phyloP scores from a whole-genome alignment of 169 alveolate genomes.

The Fabrea salina region DNA sequence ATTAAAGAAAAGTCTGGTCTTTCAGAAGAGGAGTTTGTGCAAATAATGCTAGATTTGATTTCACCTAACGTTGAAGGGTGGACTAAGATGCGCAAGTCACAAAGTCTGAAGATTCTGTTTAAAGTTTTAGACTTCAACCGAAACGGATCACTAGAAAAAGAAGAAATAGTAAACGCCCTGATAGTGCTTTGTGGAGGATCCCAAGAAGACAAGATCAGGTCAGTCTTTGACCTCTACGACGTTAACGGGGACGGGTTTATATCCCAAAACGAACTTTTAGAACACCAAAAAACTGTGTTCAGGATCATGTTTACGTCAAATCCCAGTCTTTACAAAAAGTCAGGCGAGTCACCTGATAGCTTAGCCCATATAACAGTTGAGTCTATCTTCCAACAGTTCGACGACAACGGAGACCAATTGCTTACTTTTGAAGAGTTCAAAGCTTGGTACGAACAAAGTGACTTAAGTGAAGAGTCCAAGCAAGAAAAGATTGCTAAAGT shows the following conservation, averaged over 20 bases:
- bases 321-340: background rate
- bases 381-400: constrained; percentile 3
- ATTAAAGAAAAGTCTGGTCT: background rate
- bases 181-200: constrained; percentile 21
- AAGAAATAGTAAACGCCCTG: constrained; percentile 14
- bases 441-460: constrained; percentile 4
- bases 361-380: constrained; percentile 8
- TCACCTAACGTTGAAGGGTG: background rate
- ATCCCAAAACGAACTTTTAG: constrained; percentile 14
- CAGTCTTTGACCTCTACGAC: constrained; percentile 12
- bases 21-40: background rate
- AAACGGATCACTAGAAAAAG: background rate
- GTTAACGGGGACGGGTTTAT: constrained; percentile 26
- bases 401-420: background rate
- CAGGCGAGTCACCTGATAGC: background rate
- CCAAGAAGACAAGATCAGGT: background rate
- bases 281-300: background rate
- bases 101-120: background rate
- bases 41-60: background rate
- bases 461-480: background rate
- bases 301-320: background rate
- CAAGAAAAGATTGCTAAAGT: background rate
- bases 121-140: background rate
- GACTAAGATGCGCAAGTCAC: background rate
- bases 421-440: background rate